Evolutionary conservation across 1,284 basidiomycete genomes (phyloP).

Genomic region (Apiotrichum porosum): DNA sequence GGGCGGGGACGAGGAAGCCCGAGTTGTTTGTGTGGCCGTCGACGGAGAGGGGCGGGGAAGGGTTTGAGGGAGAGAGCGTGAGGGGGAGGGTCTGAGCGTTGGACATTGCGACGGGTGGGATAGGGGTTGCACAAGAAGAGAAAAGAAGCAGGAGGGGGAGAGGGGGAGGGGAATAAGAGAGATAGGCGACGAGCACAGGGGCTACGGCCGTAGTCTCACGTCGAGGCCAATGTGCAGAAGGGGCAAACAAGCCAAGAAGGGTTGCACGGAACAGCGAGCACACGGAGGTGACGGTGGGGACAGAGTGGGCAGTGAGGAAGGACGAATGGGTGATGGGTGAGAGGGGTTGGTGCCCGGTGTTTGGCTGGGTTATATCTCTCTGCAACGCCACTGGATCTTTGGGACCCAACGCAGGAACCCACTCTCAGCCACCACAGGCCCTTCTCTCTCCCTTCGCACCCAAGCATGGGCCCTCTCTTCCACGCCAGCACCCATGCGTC

Average conservation of each 20-base stretch:
- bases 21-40: conserved; percentile 5
- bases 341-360: too few relatives aligned
- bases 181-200: background rate
- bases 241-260: background rate
- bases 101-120: conserved; percentile 13
- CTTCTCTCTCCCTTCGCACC: too few relatives aligned
- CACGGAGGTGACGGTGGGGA: background rate
- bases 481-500: too few relatives aligned
- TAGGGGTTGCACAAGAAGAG: background rate
- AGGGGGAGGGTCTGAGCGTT: conserved; percentile 31
- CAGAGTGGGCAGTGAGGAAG: background rate
- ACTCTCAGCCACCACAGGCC: too few relatives aligned
- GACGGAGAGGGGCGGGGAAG: conserved; percentile 9
- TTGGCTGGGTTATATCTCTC: too few relatives aligned
- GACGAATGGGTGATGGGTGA: background rate
- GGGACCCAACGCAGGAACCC: too few relatives aligned
- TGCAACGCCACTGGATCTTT: too few relatives aligned
- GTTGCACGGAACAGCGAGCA: background rate
- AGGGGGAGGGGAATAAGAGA: background rate
- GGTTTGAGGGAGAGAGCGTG: conserved; percentile 13
- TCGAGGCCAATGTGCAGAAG: too few relatives aligned
- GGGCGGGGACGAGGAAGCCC: conserved; percentile 12
- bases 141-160: background rate
- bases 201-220: too few relatives aligned
- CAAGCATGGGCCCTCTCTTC: too few relatives aligned